These are phyloP conservation scores for Gossypium laxum DNA, from an alignment of 441 rosid genomes.

Conservation along the genomic window DNA sequence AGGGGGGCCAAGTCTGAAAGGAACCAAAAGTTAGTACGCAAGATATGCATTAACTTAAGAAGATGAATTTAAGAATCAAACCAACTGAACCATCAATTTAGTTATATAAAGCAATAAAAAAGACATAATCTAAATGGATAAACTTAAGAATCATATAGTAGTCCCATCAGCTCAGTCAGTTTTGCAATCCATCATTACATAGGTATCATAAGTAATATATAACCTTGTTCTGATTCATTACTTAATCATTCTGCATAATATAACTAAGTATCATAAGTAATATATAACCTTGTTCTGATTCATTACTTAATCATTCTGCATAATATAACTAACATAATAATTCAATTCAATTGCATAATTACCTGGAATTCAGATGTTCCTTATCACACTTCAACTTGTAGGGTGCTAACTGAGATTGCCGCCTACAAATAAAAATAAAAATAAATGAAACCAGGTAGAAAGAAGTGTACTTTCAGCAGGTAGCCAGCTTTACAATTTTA, in stretches of 20 bases:
- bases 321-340: no score
- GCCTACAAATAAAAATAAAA: conserved; percentile 39
- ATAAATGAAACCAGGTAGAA: conserved; percentile 10
- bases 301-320: no score
- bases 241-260: not conserved
- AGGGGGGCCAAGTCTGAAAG: conserved; percentile 82
- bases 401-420: conserved; percentile 51
- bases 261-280: no score
- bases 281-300: no score
- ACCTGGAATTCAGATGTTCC: conserved; percentile 79
- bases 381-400: conserved; percentile 93
- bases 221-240: conserved; percentile 11
- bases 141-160: conserved; percentile 7
- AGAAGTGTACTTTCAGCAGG: not conserved
- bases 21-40: not conserved
- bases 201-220: not conserved
- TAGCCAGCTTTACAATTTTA: not conserved
- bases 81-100: conserved; percentile 15
- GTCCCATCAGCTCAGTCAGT: conserved; percentile 13
- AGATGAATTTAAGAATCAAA: conserved; percentile 4
- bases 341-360: not conserved
- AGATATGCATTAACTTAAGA: conserved; percentile 12
- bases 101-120: not conserved
- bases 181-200: not conserved
- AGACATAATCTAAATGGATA: conserved; percentile 11